Percentiles rank a stretch among this genome's conserved stretches.
Conservation (phyloP, 495 filamentous ascomycete genomes). For the Neurospora hispaniola region DNA sequence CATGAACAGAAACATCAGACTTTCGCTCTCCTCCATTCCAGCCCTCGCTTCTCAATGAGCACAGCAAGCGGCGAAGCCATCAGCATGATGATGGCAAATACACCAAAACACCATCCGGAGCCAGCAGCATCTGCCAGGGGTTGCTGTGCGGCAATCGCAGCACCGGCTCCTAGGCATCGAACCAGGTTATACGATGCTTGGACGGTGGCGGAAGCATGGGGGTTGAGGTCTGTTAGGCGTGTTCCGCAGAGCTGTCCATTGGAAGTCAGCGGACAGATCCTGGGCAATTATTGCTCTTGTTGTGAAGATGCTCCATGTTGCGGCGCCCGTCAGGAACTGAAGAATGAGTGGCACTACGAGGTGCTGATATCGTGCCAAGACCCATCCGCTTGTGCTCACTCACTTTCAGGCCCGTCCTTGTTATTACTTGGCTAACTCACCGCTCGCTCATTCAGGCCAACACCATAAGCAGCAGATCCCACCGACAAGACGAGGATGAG, state of each 20-base stretch:
- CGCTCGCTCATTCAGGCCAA: not conserved
- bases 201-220: conserved; percentile 7
- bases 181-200: conserved; percentile 9
- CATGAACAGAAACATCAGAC: no score
- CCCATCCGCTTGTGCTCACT: not conserved
- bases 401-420: not conserved
- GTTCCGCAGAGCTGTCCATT: conserved; percentile 2
- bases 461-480: not conserved
- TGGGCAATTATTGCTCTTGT: not conserved
- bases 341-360: conserved; percentile 6
- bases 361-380: not conserved
- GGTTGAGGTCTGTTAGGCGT: conserved; percentile 21
- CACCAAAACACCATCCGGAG: conserved; percentile 7
- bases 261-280: not conserved
- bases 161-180: conserved; percentile 5
- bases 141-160: conserved; percentile 5
- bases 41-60: not conserved
- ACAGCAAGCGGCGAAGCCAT: not conserved
- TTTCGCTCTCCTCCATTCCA: not conserved
- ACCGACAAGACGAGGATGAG: not conserved
- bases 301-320: conserved; percentile 4
- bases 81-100: conserved; percentile 6
- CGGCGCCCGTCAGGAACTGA: conserved; percentile 8
- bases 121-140: conserved; percentile 7
- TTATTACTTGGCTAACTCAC: not conserved